Evolutionary conservation across 345 rosid species (phyloP), one percentile per base, ranked within the genome.

Genomic region (Sisymbrium altissimum): DNA sequence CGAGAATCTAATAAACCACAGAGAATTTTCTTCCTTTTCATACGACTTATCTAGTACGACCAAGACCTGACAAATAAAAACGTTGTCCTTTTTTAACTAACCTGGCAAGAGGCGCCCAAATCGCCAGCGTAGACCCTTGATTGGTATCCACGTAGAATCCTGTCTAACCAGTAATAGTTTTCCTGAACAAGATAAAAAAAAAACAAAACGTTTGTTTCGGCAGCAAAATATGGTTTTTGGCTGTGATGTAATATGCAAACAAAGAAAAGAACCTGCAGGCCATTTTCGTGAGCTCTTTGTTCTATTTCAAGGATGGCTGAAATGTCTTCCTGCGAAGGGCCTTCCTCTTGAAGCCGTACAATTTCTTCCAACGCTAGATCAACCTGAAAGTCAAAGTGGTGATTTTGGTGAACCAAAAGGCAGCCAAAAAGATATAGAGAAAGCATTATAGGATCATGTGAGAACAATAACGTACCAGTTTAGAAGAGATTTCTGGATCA

Each of bases 281-380:
- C 96, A 52, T 87, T 90, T 81, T 93, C 98, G 70, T 90, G 90
- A 74, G 96, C 92, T 85, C 97, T 85, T 84, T 90, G 98, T 79
- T 90, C 98, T 25, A 93, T 88, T 86, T 90, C 97, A 50, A 93
- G 88, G 70, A 89, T 83, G 52, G 93, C 83, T 56, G 81, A 83
- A 61, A 90, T 80, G 79, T 90, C 97, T 79, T 87, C 82, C 50
- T 84, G 88, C 15, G 84, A 75, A 62, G 96, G 89, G 13, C 97
- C 98, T 72, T 91, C 89, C 79, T 81, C 87, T 80, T 87, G 96
- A 76, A 93, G 89, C 58, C 78, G 88, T 38, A 78, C 77, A 80
- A 93, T 84, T 84, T 91, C 98, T 67, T 89, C 89, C 85, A 93
- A 71, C 69, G 98, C 88, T 68, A 93, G 57, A 86, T 86, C 97